Evolutionary conservation across 805 yeast species (phyloP), one percentile per base, ranked within the genome.

Genomic region (Blastobotrys americana): DNA sequence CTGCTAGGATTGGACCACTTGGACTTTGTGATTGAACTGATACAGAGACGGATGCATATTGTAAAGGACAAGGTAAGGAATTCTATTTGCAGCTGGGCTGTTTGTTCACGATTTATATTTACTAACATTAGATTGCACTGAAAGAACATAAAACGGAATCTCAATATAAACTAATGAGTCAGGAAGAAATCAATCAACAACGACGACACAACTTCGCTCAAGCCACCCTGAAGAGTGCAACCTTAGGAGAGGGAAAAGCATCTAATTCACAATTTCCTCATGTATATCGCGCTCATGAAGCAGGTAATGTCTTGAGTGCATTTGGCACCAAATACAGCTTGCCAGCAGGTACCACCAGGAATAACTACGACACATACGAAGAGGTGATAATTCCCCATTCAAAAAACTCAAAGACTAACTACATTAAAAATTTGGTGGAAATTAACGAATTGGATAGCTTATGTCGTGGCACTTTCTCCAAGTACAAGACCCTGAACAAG

Each of bases 331-430:
- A 82, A 56, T 84, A 79, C 55, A 69, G 82, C 1, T 69, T 93
- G 9, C 98, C 98, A 0, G 65, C 68, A 2, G 97, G 97, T 0
- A 81, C 96, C 0, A 78, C 81, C 1, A 51, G 70, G 3, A 49
- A 47, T 6, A 52, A 60, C 10, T 47, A 53, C 17, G 58, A 81
- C 16, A 68, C 72, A 1, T 77, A 81, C 56, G 98, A 93, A 59
- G 94, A 90, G 56, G 78, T 93, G 15, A 64, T 76, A 0, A 87
- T 93, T 3, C 99, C 99, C 0, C 76, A 79, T 37, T 77, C 90
- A 2, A 76, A 72, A 43, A 72, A 68, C 37, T 41, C 33, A 15
- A 41, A 44, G 4, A 35, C 20, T 25, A 66, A 65, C 31, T 33
- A 44, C 21, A 10, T 63, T 72, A 3, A 63, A 64, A 67, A 73